Base-by-base conservation (phyloP, 495 filamentous ascomycete genomes). In the Choiromyces venosus region DNA sequence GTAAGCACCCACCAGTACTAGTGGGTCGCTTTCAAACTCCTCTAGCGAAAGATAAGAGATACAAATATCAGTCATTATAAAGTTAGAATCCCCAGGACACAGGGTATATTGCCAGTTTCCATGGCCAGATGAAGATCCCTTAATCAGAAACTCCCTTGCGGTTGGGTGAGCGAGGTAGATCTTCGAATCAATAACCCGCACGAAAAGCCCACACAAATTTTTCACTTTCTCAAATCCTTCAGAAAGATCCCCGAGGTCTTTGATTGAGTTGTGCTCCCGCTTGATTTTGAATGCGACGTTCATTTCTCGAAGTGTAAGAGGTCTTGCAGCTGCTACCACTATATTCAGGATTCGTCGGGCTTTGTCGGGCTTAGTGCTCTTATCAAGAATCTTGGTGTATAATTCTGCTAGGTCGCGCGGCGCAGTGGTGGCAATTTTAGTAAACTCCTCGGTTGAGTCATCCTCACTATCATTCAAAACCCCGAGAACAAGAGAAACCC, bases 261-360 rank as follows among this genome's bases (percentile, higher is more conserved):
- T 68, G 44, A 67, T 66, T 21, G 78, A 77, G 69, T 69, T 72
- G 19, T 79, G 33, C 21, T 74, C 44, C 44, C 75, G 36, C 46
- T 78, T 76, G n/a, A 85, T 81, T 36, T 72, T 76, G 7, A 85
- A 65, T 2, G 84, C 85, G 69, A 85, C 81, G 35, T 81, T 80
- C 74, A 85, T 80, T 74, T 85, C 83, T 21, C n/a, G n/a, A n/a
- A n/a, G n/a, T n/a, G n/a, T n/a, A n/a, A n/a, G n/a, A n/a, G n/a
- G n/a, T n/a, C n/a, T n/a, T n/a, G n/a, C n/a, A n/a, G n/a, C n/a
- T n/a, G n/a, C n/a, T n/a, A n/a, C n/a, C n/a, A n/a, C n/a, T n/a
- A n/a, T n/a, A n/a, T n/a, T n/a, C n/a, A n/a, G n/a, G n/a, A n/a
- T n/a, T n/a, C n/a, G n/a, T n/a, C n/a, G n/a, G n/a, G n/a, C n/a